A percentile compares a stretch with the other conserved stretches of the same genome.
Conservation (phyloP, 305 asterid genomes). For the Petunia hybrid region DNA sequence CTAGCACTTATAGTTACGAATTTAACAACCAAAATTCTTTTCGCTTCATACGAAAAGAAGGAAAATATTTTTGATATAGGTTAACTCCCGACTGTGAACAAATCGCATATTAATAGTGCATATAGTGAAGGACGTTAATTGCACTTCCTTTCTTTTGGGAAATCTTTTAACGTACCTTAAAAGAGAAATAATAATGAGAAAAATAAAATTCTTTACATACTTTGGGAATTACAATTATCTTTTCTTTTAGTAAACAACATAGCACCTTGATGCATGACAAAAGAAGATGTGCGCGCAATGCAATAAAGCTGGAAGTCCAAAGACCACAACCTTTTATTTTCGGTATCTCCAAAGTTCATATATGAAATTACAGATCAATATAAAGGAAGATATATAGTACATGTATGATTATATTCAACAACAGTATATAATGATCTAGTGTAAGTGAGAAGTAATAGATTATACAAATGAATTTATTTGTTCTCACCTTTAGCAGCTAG, state of each 20-base stretch:
- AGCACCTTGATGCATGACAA: constrained; percentile 34
- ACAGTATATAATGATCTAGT: too few species aligned
- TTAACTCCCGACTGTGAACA: too few species aligned
- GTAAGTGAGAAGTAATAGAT: background rate
- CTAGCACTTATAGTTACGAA: too few species aligned
- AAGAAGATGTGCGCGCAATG: background rate
- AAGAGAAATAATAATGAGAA: background rate
- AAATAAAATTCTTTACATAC: background rate
- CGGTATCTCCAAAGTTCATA: background rate
- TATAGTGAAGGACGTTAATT: too few species aligned
- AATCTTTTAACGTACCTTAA: background rate
- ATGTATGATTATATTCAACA: too few species aligned
- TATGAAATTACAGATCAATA: background rate
- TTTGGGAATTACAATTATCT: too few species aligned
- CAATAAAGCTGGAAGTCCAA: constrained; percentile 27
- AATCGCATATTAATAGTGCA: too few species aligned
- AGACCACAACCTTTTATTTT: constrained; percentile 24
- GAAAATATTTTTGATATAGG: background rate
- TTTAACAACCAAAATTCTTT: too few species aligned
- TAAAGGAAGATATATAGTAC: too few species aligned
- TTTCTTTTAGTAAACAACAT: constrained; percentile 20
- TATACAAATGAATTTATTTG: background rate
- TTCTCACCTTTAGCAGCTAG: constrained; percentile 1
- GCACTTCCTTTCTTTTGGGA: too few species aligned
- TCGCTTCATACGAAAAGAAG: background rate